phyloP scores from a whole-genome alignment of 2,329 filamentous ascomycete genomes.

The Verticillium longisporum region DNA sequence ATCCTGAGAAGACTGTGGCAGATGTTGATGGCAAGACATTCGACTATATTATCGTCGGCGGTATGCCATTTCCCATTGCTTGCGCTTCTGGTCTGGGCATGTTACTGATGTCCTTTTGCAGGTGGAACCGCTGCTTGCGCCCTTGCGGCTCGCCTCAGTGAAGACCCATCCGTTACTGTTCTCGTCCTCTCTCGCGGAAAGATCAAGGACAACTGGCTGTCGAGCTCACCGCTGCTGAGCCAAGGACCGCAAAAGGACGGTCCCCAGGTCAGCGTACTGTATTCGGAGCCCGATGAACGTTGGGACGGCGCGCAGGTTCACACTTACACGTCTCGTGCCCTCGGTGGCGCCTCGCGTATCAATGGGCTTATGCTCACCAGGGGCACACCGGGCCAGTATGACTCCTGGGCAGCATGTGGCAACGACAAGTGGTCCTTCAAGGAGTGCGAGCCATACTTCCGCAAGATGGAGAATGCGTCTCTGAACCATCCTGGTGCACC shows the following conservation, averaged over 20 bases:
- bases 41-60: constrained; percentile 39
- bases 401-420: constrained; percentile 20
- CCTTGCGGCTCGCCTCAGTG: constrained; percentile 35
- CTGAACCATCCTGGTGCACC: constrained; percentile 5
- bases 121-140: constrained; percentile 41
- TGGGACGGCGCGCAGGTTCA: constrained; percentile 11
- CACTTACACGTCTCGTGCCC: constrained; percentile 18
- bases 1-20: constrained; percentile 14
- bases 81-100: not conserved
- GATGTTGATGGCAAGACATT: constrained; percentile 22
- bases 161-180: constrained; percentile 26
- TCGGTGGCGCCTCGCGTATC: constrained; percentile 23
- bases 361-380: constrained; percentile 24
- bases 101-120: not conserved
- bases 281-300: constrained; percentile 17
- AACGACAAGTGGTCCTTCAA: constrained; percentile 25
- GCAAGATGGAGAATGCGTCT: constrained; percentile 17
- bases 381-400: constrained; percentile 20
- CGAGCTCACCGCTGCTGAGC: constrained; percentile 22
- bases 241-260: constrained; percentile 15
- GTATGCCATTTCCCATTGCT: constrained; percentile 8
- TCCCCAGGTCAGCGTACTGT: constrained; percentile 17
- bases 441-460: constrained; percentile 24
- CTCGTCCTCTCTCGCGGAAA: constrained; percentile 28
- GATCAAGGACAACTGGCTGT: constrained; percentile 18